Conservation (phyloP, 208 protist species). For the Trypanosoma scelopori region DNA sequence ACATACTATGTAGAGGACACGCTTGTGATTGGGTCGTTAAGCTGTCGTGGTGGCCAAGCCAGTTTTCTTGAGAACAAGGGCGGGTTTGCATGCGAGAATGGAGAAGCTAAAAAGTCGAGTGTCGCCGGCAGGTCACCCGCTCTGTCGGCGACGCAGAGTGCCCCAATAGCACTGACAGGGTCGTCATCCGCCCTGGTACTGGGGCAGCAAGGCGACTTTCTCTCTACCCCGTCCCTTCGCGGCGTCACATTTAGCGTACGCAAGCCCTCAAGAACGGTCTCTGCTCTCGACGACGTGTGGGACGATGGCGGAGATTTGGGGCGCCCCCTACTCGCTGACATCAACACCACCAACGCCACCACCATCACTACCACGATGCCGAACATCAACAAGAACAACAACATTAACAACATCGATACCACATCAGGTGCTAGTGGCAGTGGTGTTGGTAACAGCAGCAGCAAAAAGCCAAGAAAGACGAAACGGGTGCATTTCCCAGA, state of each 20-base stretch:
- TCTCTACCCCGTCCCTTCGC: not conserved
- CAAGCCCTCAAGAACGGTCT: not conserved
- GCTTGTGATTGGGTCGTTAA: slow-evolving; percentile 21
- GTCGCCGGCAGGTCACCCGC: not conserved
- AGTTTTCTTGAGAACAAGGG: not conserved
- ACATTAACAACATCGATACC: too few species aligned
- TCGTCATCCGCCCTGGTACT: not conserved
- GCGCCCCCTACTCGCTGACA: not conserved
- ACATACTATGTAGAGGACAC: slow-evolving; percentile 21
- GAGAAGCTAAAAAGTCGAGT: not conserved
- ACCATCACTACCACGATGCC: too few species aligned
- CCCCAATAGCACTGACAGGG: not conserved
- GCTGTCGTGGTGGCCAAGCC: not conserved
- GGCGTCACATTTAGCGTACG: slow-evolving; percentile 14
- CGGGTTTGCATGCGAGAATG: not conserved
- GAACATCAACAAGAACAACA: too few species aligned
- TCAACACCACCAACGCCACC: not conserved
- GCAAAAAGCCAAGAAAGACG: slow-evolving; percentile 12
- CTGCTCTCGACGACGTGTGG: not conserved
- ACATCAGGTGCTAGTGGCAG: too few species aligned
- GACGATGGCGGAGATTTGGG: not conserved
- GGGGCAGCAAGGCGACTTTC: not conserved
- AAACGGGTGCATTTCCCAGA: slow-evolving; percentile 35
- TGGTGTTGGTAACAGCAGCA: not conserved
- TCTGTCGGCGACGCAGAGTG: slow-evolving; percentile 1